Conservation (phyloP, 805 yeast species). For the Candida multigemmis region DNA sequence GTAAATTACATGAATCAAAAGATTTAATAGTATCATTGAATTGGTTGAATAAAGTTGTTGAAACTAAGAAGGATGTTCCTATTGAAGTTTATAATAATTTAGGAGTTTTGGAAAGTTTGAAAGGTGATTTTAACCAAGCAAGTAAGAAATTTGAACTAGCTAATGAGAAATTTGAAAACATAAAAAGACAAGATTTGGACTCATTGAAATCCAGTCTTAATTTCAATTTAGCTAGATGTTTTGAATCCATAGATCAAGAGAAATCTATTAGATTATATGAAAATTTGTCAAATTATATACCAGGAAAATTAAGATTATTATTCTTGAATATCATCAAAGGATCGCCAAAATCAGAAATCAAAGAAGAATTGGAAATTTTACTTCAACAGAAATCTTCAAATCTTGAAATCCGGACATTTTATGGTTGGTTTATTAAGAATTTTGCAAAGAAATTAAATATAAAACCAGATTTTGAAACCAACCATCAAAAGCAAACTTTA, state of each 20-base stretch:
- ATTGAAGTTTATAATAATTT: conserved; percentile 68
- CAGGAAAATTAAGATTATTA: conserved; percentile 66
- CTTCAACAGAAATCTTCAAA: conserved; percentile 48
- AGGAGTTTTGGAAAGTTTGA: too few relatives aligned
- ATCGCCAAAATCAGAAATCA: conserved; percentile 34
- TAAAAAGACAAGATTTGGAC: conserved; percentile 37
- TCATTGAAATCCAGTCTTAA: conserved; percentile 21
- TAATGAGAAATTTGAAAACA: conserved; percentile 42
- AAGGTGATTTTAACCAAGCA: conserved; percentile 64
- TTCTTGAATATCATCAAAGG: conserved; percentile 43
- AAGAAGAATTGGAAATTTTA: conserved; percentile 45
- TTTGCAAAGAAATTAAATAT: conserved; percentile 43
- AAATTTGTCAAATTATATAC: conserved; percentile 58
- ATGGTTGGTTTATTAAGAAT: conserved; percentile 78
- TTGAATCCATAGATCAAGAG: conserved; percentile 38
- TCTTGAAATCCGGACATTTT: conserved; percentile 81
- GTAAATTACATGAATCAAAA: conserved; percentile 59
- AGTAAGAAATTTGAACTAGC: conserved; percentile 56
- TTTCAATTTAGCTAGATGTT: conserved; percentile 73
- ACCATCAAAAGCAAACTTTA: conserved; percentile 78
- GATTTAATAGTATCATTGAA: conserved; percentile 62
- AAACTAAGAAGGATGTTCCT: conserved; percentile 42
- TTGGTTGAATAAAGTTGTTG: conserved; percentile 53
- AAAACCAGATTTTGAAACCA: conserved; percentile 53
- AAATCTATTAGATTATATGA: conserved; percentile 42